Percentiles rank a stretch among this genome's conserved stretches.
These are phyloP conservation scores for Phytophthora sojae DNA, from an alignment of 352 stramenopile genomes.

Conservation along the genomic window DNA sequence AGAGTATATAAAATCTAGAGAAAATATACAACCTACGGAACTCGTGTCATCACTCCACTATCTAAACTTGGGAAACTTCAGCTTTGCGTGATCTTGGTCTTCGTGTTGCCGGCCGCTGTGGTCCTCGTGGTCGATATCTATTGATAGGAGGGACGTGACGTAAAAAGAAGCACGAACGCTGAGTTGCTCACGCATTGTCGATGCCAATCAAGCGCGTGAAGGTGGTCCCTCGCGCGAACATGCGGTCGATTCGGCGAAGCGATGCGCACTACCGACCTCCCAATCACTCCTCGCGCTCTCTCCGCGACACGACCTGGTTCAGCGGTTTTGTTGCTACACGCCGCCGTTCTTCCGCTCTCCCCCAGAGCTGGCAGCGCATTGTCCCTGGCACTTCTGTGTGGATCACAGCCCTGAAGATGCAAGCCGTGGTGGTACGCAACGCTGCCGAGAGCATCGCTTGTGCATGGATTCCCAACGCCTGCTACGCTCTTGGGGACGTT, in stretches of 20 bases:
- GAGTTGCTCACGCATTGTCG: not conserved
- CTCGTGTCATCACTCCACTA: not conserved
- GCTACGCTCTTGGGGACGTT: slow-evolving; percentile 19
- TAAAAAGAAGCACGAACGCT: not conserved
- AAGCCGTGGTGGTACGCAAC: slow-evolving; percentile 27
- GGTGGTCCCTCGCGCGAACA: not conserved
- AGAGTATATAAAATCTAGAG: too few relatives aligned
- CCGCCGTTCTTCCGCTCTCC: not conserved
- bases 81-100: too few relatives aligned
- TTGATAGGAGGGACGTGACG: not conserved
- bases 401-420: not conserved
- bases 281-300: not conserved
- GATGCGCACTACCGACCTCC: not conserved
- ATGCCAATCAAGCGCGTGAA: not conserved
- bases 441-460: slow-evolving; percentile 20
- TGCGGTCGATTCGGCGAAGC: not conserved
- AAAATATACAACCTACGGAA: too few relatives aligned
- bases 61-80: not conserved
- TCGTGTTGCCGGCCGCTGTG: too few relatives aligned
- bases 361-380: not conserved
- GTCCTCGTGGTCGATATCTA: not conserved
- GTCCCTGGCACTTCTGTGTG: not conserved
- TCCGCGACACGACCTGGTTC: not conserved
- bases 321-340: not conserved
- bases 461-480: slow-evolving; percentile 18